phyloP scores from a whole-genome alignment of 768 basidiomycete genomes.

The Rhodosporidiobolus odoratus region DNA sequence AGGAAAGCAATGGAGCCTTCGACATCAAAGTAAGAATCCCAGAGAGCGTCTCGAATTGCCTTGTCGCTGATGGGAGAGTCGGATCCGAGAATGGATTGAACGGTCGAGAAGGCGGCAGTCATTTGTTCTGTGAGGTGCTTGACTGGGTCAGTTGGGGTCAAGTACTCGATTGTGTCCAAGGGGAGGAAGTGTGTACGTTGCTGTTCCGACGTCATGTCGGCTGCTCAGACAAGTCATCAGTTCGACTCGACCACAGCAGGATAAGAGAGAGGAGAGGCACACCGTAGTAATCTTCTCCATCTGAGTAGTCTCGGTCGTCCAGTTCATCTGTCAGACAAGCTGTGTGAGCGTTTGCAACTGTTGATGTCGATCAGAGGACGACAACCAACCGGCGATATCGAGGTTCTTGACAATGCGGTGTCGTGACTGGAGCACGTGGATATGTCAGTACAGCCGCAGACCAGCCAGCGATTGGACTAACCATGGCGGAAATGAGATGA shows the following conservation, averaged over 20 bases:
- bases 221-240: slow-evolving; percentile 18
- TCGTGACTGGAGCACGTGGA: slow-evolving; percentile 63
- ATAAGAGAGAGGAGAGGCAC: background rate
- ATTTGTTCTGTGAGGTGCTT: slow-evolving; percentile 56
- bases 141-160: background rate
- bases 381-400: slow-evolving; percentile 56
- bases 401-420: slow-evolving; percentile 85
- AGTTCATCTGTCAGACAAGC: slow-evolving; percentile 24
- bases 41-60: slow-evolving; percentile 71
- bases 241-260: background rate
- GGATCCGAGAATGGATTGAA: slow-evolving; percentile 63
- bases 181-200: slow-evolving; percentile 54
- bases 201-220: slow-evolving; percentile 66
- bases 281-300: slow-evolving; percentile 54
- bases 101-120: slow-evolving; percentile 63
- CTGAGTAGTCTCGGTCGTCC: slow-evolving; percentile 68
- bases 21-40: slow-evolving; percentile 82
- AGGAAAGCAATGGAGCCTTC: slow-evolving; percentile 70
- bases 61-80: slow-evolving; percentile 61
- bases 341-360: background rate
- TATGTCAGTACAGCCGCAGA: background rate
- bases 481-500: background rate
- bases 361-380: background rate
- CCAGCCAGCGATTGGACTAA: background rate
- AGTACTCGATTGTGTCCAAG: background rate